These are phyloP conservation scores for Picea glauca DNA, from an alignment of 75 land plant species.

Conservation along the genomic window DNA sequence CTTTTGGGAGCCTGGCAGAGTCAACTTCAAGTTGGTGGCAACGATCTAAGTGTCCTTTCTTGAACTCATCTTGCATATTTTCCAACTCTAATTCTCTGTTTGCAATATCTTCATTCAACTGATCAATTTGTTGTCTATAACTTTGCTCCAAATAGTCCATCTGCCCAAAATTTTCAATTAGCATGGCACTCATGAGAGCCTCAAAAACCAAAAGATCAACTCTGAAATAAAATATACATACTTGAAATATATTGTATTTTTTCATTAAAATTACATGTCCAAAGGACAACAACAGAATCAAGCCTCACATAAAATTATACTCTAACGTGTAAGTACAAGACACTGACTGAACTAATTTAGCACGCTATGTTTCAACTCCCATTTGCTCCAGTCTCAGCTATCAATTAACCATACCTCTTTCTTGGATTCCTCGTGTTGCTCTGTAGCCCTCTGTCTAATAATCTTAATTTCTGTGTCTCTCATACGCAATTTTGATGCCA, in stretches of 20 bases:
- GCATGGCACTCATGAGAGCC: not conserved
- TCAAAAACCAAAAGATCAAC: no score
- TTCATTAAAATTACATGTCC: no score
- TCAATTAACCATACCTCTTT: slow-evolving; percentile 42
- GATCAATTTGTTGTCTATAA: slow-evolving; percentile 11
- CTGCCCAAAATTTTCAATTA: not conserved
- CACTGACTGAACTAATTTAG: no score
- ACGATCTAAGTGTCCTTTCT: not conserved
- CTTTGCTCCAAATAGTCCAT: slow-evolving; percentile 10
- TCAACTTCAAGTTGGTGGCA: slow-evolving; percentile 9
- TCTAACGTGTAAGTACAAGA: no score
- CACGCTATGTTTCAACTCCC: no score
- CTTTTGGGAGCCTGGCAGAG: no score
- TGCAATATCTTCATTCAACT: slow-evolving; percentile 8
- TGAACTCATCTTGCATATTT: slow-evolving; percentile 2
- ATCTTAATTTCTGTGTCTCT: slow-evolving; percentile 51
- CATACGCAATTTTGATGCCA: slow-evolving; percentile 41
- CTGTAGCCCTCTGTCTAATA: slow-evolving; percentile 41
- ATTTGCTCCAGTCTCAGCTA: no score
- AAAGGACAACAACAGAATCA: no score
- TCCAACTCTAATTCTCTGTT: slow-evolving; percentile 3
- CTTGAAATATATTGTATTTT: no score
- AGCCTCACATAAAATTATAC: no score
- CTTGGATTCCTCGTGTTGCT: slow-evolving; percentile 53
- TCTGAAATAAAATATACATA: no score